These are phyloP conservation scores for Phanerochaete carnosa DNA, from an alignment of 768 basidiomycete genomes.

Conservation along the genomic window DNA sequence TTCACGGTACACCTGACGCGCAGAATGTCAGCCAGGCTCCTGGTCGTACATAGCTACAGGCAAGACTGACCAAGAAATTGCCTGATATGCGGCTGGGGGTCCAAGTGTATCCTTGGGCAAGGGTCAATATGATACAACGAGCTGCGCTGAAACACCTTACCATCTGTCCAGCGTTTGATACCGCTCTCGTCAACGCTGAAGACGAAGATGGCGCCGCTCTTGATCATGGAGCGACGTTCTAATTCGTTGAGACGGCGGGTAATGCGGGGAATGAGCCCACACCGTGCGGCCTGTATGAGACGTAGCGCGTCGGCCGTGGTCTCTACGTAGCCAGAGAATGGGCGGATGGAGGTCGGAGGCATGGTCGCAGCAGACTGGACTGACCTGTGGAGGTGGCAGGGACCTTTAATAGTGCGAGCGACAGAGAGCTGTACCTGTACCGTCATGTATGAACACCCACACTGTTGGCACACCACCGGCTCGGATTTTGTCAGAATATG, in stretches of 20 bases:
- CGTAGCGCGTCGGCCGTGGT: slow-evolving; percentile 79
- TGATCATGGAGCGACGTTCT: slow-evolving; percentile 57
- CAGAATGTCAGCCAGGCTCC: neutral
- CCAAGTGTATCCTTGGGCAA: slow-evolving; percentile 39
- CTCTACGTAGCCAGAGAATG: slow-evolving; percentile 79
- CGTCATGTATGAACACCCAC: neutral
- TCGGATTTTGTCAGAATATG: slow-evolving; percentile 13
- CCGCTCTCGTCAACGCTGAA: slow-evolving; percentile 88
- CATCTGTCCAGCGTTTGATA: slow-evolving; percentile 85
- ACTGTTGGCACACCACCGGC: slow-evolving; percentile 5
- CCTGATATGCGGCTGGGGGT: slow-evolving; percentile 81
- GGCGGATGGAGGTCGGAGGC: slow-evolving; percentile 33
- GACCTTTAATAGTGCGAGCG: neutral
- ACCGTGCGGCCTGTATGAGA: slow-evolving; percentile 77
- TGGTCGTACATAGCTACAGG: neutral
- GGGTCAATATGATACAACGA: neutral
- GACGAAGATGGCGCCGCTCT: slow-evolving; percentile 71
- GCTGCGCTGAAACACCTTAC: slow-evolving; percentile 16
- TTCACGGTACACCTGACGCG: slow-evolving; percentile 74
- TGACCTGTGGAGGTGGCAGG: neutral
- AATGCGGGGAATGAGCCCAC: slow-evolving; percentile 77
- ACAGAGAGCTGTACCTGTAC: neutral
- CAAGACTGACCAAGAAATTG: slow-evolving; percentile 68
- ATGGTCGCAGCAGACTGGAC: slow-evolving; percentile 4
- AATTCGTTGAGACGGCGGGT: slow-evolving; percentile 81